Conservation (phyloP, 2,329 filamentous ascomycete species). For the Piedraia hortae region DNA sequence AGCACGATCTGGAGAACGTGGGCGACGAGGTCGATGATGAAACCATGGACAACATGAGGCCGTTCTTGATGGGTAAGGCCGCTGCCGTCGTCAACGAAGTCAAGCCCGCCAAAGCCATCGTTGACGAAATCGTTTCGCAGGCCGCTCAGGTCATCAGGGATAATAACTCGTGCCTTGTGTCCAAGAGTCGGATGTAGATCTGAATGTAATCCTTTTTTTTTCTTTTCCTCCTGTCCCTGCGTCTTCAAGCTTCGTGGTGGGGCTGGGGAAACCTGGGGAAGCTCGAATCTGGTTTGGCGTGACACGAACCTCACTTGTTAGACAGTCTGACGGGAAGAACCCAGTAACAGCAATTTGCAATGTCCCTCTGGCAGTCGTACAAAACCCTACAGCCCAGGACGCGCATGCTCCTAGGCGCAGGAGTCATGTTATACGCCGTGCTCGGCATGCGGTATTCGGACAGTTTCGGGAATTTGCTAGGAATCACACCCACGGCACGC, state of each 20-base stretch:
- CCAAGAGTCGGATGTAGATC: conserved; percentile 13
- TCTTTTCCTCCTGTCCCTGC: conserved; percentile 1
- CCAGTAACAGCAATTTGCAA: no score
- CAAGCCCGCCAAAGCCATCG: conserved; percentile 70
- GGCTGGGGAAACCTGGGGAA: no score
- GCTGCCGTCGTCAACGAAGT: conserved; percentile 80
- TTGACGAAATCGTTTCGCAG: conserved; percentile 78
- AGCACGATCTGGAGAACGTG: conserved; percentile 75
- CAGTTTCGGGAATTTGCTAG: conserved; percentile 42
- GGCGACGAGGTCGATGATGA: conserved; percentile 43
- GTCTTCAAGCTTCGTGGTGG: no score
- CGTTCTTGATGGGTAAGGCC: conserved; percentile 90
- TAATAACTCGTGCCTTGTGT: conserved; percentile 8
- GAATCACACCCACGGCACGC: conserved; percentile 41
- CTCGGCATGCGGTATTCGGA: conserved; percentile 49
- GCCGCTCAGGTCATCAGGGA: conserved; percentile 20
- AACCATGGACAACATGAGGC: conserved; percentile 68
- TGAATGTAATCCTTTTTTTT: not conserved
- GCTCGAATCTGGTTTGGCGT: no score
- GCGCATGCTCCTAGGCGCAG: conserved; percentile 42
- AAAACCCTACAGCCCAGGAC: conserved; percentile 42
- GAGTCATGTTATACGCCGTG: conserved; percentile 48
- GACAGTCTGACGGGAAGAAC: no score
- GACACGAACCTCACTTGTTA: no score
- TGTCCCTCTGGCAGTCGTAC: conserved; percentile 19